Conservation (phyloP, 139 green algal genomes). For the Micromonas pusilla region DNA sequence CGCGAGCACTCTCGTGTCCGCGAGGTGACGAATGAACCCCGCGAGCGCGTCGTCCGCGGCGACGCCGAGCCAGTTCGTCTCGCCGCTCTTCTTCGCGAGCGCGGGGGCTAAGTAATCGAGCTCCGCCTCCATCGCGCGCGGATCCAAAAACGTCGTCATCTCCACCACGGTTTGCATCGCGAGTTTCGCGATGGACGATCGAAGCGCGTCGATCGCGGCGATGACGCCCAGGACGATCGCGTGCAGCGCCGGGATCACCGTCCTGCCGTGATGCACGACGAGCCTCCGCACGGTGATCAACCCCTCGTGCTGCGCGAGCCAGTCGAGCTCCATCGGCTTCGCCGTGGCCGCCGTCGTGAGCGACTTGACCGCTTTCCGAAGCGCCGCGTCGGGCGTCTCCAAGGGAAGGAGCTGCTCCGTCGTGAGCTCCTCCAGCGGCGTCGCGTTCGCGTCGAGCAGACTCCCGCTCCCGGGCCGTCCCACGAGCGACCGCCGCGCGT, state of each 20-base stretch:
- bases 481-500: no score
- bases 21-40: slow-evolving; percentile 45
- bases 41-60: slow-evolving; percentile 61
- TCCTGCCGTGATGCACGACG: slow-evolving; percentile 51
- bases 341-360: slow-evolving; percentile 51
- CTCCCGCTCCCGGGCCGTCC: no score
- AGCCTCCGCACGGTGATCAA: slow-evolving; percentile 55
- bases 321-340: slow-evolving; percentile 73
- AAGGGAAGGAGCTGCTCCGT: slow-evolving; percentile 43
- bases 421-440: background rate
- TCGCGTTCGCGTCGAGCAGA: background rate
- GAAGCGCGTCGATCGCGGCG: slow-evolving; percentile 59
- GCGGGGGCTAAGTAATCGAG: slow-evolving; percentile 67
- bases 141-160: slow-evolving; percentile 44
- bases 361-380: slow-evolving; percentile 34
- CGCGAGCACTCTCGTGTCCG: slow-evolving; percentile 29
- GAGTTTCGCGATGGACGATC: slow-evolving; percentile 55
- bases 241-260: slow-evolving; percentile 44
- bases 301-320: slow-evolving; percentile 67
- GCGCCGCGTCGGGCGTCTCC: slow-evolving; percentile 34
- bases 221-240: slow-evolving; percentile 52
- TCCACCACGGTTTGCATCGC: slow-evolving; percentile 65
- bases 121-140: slow-evolving; percentile 51
- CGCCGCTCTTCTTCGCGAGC: slow-evolving; percentile 69
- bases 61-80: slow-evolving; percentile 64